A percentile compares a stretch with the other conserved stretches of the same genome.
These are phyloP conservation scores for Quercus suber DNA, from an alignment of 306 rosid species.

Conservation along the genomic window DNA sequence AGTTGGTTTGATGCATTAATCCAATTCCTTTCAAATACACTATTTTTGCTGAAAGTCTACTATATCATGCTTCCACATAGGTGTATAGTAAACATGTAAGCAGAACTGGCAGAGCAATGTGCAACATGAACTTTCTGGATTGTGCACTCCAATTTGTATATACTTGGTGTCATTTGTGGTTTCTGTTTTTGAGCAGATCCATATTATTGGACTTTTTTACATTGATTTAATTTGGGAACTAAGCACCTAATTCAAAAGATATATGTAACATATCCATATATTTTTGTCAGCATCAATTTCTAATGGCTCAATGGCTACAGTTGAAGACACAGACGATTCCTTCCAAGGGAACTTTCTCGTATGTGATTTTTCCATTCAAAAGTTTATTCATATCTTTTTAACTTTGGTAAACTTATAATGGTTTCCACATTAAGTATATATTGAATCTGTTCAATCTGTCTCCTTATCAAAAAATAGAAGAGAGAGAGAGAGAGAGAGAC, in stretches of 20 bases:
- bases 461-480: too few species aligned
- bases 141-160: not conserved
- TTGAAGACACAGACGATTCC: constrained; percentile 47
- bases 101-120: not conserved
- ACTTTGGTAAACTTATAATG: not conserved
- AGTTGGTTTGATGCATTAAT: not conserved
- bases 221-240: not conserved
- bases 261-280: constrained; percentile 21
- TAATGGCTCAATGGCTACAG: constrained; percentile 28
- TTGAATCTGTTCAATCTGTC: not conserved
- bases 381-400: not conserved
- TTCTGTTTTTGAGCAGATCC: not conserved
- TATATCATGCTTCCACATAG: not conserved
- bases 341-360: constrained; percentile 64
- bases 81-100: not conserved
- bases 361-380: constrained; percentile 6
- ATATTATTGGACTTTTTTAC: not conserved
- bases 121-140: not conserved
- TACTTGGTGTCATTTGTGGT: not conserved
- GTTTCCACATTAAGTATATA: not conserved
- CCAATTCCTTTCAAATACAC: not conserved
- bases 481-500: too few species aligned
- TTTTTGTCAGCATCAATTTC: constrained; percentile 42
- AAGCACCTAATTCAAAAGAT: not conserved
- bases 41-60: not conserved